Evolutionary conservation across 1,139 yeast species (phyloP).

Genomic region (Arxiozyma telluris): DNA sequence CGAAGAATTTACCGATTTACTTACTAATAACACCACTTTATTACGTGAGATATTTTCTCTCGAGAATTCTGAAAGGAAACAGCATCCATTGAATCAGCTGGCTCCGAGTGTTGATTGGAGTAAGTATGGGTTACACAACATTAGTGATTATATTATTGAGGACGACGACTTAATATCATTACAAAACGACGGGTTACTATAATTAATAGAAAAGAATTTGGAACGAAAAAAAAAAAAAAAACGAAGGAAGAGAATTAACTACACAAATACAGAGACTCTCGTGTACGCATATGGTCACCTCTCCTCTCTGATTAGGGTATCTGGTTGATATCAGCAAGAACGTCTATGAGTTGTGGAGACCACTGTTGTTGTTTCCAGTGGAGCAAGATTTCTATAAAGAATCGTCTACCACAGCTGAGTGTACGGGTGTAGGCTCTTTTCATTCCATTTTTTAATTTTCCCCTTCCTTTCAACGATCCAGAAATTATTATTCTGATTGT

Average conservation of each 20-base stretch:
- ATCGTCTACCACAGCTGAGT: background rate
- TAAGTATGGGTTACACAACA: slow-evolving; percentile 23
- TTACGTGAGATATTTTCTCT: slow-evolving; percentile 26
- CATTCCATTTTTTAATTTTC: too few species aligned
- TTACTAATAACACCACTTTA: slow-evolving; percentile 19
- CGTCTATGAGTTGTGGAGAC: background rate
- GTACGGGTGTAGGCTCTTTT: background rate
- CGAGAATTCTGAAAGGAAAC: slow-evolving; percentile 16
- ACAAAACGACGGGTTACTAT: slow-evolving; percentile 16
- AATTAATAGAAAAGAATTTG: background rate
- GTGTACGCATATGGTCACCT: too few species aligned
- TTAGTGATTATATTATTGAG: slow-evolving; percentile 19
- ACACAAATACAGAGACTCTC: background rate
- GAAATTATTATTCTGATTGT: too few species aligned
- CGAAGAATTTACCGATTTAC: slow-evolving; percentile 26
- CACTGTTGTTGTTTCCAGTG: background rate
- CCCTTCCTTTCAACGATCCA: too few species aligned
- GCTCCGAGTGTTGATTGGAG: slow-evolving; percentile 40
- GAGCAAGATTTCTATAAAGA: too few species aligned
- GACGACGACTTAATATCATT: slow-evolving; percentile 17
- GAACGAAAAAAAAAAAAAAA: too few species aligned
- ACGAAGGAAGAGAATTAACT: background rate
- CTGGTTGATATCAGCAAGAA: background rate
- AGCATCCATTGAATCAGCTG: slow-evolving; percentile 1
- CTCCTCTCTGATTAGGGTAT: background rate